Percentiles rank a stretch among this genome's conserved stretches.
Evolutionary conservation across 129 eudicot genomes (phyloP).

Genomic region (Kitagawia praeruptora): DNA sequence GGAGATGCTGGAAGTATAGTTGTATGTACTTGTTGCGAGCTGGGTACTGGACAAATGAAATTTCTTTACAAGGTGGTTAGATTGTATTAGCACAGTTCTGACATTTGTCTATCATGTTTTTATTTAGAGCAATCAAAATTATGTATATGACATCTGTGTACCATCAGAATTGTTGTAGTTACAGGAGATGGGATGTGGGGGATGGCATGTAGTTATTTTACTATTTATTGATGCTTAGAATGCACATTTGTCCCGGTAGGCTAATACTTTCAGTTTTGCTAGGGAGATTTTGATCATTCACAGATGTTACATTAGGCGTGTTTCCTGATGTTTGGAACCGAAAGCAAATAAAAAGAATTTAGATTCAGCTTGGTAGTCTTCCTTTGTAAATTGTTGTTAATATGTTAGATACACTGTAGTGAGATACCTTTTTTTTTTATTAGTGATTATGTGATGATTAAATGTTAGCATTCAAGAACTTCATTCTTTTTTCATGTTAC

Average conservation of each 20-base stretch:
- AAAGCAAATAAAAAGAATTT: neutral
- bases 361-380: neutral
- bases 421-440: too few species aligned
- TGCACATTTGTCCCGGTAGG: neutral
- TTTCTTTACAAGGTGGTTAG: conserved; percentile 19
- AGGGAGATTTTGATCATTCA: neutral
- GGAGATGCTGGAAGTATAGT: conserved; percentile 16
- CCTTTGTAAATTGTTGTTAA: neutral
- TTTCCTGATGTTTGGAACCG: neutral
- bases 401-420: neutral
- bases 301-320: neutral
- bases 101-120: conserved; percentile 10
- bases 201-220: neutral
- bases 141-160: neutral
- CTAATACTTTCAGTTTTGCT: neutral
- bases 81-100: conserved; percentile 24
- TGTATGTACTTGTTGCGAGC: conserved; percentile 1
- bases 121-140: conserved; percentile 10
- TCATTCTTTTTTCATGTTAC: too few species aligned
- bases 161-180: neutral
- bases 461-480: neutral
- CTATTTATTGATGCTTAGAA: neutral
- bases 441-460: neutral
- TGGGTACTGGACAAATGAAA: conserved; percentile 17
- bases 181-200: neutral